A percentile compares a stretch with the other conserved stretches of the same genome.
Evolutionary conservation across 192 early-diverging fungal genomes (phyloP).

Genomic region (Pilaira anomala): DNA sequence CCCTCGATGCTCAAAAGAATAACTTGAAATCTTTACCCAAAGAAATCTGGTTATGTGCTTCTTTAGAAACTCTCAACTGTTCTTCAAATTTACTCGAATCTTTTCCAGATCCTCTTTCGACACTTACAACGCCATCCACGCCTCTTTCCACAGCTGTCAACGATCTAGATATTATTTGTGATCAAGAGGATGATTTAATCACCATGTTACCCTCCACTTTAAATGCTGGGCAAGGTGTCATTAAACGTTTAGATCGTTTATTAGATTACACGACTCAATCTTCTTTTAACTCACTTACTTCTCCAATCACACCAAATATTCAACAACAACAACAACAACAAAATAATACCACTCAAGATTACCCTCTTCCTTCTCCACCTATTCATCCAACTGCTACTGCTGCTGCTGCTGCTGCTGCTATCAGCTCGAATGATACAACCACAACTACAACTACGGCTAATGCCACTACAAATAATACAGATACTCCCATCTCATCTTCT

Average conservation of each 20-base stretch:
- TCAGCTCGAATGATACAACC: background rate
- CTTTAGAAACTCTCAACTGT: constrained; percentile 65
- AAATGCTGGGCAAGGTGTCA: constrained; percentile 41
- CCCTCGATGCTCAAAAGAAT: constrained; percentile 76
- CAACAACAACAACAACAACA: no score
- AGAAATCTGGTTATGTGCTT: constrained; percentile 77
- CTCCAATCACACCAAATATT: background rate
- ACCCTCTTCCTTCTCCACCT: constrained; percentile 32
- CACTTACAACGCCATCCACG: constrained; percentile 39
- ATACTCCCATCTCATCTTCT: background rate
- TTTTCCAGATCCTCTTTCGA: constrained; percentile 69
- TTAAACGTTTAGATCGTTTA: constrained; percentile 17
- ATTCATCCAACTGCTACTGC: no score
- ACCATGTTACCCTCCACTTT: constrained; percentile 27
- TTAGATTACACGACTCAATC: background rate
- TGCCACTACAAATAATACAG: background rate
- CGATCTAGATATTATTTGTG: constrained; percentile 2
- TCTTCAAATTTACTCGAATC: constrained; percentile 80
- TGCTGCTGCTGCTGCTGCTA: constrained; percentile 11
- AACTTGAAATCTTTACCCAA: constrained; percentile 67
- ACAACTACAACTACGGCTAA: background rate
- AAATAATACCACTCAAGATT: no score
- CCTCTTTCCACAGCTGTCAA: background rate
- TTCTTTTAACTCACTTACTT: background rate
- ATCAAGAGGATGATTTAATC: constrained; percentile 43